Conservation (phyloP, 2,329 filamentous ascomycete species). For the Teratosphaeria destructans region DNA sequence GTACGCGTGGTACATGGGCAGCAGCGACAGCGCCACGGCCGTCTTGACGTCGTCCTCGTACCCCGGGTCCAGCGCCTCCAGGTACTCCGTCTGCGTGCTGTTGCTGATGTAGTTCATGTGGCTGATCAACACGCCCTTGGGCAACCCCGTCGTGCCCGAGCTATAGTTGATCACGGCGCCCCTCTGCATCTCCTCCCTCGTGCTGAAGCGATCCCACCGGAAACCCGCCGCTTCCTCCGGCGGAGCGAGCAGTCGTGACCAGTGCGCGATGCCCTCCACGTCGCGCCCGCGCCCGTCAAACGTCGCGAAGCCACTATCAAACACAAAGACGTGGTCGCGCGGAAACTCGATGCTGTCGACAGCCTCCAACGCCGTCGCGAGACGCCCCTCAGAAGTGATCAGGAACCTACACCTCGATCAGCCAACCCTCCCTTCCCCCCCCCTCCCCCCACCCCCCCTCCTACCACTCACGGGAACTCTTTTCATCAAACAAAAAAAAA, state of each 20-base stretch:
- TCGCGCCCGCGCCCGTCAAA: slow-evolving; percentile 32
- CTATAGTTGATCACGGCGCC: slow-evolving; percentile 69
- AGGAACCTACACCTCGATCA: slow-evolving; percentile 39
- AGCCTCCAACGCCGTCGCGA: slow-evolving; percentile 57
- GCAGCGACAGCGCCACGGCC: slow-evolving; percentile 50
- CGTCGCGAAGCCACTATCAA: slow-evolving; percentile 46
- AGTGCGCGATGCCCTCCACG: slow-evolving; percentile 45
- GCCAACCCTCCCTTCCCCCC: too few relatives aligned
- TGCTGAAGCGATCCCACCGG: slow-evolving; percentile 50
- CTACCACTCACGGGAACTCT: too few relatives aligned
- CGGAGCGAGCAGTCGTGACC: slow-evolving; percentile 50
- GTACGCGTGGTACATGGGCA: slow-evolving; percentile 56
- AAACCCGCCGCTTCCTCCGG: slow-evolving; percentile 46
- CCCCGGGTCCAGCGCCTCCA: slow-evolving; percentile 38
- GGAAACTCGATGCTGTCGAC: slow-evolving; percentile 49
- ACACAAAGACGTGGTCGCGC: slow-evolving; percentile 49
- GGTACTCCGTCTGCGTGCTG: slow-evolving; percentile 47
- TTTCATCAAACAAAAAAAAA: too few relatives aligned
- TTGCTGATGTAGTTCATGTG: slow-evolving; percentile 70
- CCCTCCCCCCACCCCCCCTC: too few relatives aligned
- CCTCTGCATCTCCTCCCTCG: slow-evolving; percentile 39
- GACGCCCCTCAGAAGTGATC: slow-evolving; percentile 46
- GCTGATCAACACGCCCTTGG: slow-evolving; percentile 76
- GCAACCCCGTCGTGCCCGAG: slow-evolving; percentile 60
- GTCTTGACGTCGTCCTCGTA: slow-evolving; percentile 34